Percentiles rank a stretch among this genome's conserved stretches.
Evolutionary conservation across 2,329 filamentous ascomycete genomes (phyloP).

Genomic region (Lachnellula occidentalis): DNA sequence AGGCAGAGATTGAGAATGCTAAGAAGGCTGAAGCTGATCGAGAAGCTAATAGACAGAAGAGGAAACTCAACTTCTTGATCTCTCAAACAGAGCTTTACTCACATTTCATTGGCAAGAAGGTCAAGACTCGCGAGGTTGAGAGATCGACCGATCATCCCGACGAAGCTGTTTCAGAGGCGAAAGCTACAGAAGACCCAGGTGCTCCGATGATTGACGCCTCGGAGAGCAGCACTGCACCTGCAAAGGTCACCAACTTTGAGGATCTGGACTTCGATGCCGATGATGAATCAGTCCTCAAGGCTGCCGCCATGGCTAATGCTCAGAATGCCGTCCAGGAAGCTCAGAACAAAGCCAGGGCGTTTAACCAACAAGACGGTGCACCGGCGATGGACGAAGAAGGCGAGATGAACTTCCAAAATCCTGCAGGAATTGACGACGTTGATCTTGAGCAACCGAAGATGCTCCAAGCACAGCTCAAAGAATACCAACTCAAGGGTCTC

Average conservation of each 20-base stretch:
- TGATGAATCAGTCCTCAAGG: slow-evolving; percentile 74
- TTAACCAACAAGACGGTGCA: slow-evolving; percentile 68
- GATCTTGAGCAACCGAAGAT: slow-evolving; percentile 93
- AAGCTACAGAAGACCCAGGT: slow-evolving; percentile 30
- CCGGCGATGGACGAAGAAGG: slow-evolving; percentile 81
- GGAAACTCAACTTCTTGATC: slow-evolving; percentile 98
- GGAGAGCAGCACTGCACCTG: slow-evolving; percentile 49
- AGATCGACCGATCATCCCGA: slow-evolving; percentile 78
- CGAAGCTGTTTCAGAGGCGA: slow-evolving; percentile 51
- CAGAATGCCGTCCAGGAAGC: slow-evolving; percentile 94
- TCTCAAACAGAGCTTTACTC: slow-evolving; percentile 98
- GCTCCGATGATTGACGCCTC: slow-evolving; percentile 41
- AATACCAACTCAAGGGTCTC: slow-evolving; percentile 97
- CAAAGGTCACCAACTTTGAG: slow-evolving; percentile 88
- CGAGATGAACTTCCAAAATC: slow-evolving; percentile 99
- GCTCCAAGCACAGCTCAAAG: slow-evolving; percentile 89
- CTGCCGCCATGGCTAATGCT: slow-evolving; percentile 89
- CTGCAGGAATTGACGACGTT: slow-evolving; percentile 87
- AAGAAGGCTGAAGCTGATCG: slow-evolving; percentile 96
- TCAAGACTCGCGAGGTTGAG: slow-evolving; percentile 95
- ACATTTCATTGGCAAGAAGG: slow-evolving; percentile 99
- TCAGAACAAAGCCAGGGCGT: slow-evolving; percentile 84
- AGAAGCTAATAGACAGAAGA: slow-evolving; percentile 93
- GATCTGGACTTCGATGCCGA: slow-evolving; percentile 94
- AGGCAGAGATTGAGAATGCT: slow-evolving; percentile 91